A percentile compares a stretch with the other conserved stretches of the same genome.
Evolutionary conservation across 805 yeast species (phyloP).

Genomic region (Komagataella pastoris): DNA sequence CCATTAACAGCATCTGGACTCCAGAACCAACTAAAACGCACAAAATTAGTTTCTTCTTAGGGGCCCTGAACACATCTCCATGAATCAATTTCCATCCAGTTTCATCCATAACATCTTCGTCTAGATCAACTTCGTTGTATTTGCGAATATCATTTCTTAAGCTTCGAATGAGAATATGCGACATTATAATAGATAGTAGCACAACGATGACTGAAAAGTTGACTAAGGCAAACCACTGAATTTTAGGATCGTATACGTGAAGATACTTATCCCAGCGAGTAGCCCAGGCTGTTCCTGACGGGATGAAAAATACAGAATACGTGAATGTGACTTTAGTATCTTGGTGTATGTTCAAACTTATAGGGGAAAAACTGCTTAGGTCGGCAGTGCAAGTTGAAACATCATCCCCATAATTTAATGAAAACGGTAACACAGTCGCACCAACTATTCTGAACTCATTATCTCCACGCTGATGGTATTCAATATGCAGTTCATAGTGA

Average conservation of each 20-base stretch:
- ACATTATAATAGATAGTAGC: constrained; percentile 63
- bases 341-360: constrained; percentile 32
- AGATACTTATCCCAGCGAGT: constrained; percentile 97
- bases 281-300: constrained; percentile 80
- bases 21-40: constrained; percentile 86
- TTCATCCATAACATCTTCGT: constrained; percentile 81
- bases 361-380: constrained; percentile 20
- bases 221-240: constrained; percentile 90
- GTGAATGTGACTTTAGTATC: constrained; percentile 59
- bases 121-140: constrained; percentile 81
- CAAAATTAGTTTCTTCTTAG: constrained; percentile 30
- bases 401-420: constrained; percentile 19
- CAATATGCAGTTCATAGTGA: constrained; percentile 69
- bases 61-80: constrained; percentile 26
- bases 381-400: constrained; percentile 8
- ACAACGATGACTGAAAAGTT: constrained; percentile 77
- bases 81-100: constrained; percentile 95
- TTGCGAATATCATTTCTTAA: constrained; percentile 74
- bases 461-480: constrained; percentile 65
- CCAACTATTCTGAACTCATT: constrained; percentile 83
- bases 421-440: constrained; percentile 60
- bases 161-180: constrained; percentile 67
- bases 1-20: constrained; percentile 68
- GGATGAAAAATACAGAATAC: constrained; percentile 68
- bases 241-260: constrained; percentile 81